Percentiles rank a stretch among this genome's conserved stretches.
Evolutionary conservation across 345 rosid species (phyloP).

Genomic region (Gossypium anomalum): DNA sequence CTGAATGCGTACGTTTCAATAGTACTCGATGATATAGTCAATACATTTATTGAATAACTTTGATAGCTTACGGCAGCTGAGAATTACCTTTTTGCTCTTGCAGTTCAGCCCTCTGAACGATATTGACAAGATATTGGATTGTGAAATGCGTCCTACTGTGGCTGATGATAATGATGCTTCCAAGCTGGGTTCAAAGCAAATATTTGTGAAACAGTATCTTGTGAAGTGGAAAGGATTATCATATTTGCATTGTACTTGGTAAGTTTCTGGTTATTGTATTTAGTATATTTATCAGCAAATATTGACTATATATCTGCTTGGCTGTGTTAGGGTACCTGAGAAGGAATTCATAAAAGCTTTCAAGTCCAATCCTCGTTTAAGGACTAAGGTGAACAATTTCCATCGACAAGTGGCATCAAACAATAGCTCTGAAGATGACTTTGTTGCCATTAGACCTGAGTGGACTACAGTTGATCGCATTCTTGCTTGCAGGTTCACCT

Average conservation of each 20-base stretch:
- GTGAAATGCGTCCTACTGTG: constrained; percentile 91
- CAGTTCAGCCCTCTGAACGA: constrained; percentile 96
- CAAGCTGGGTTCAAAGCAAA: constrained; percentile 58
- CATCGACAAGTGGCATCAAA: constrained; percentile 64
- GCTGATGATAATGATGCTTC: constrained; percentile 66
- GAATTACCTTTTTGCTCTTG: constrained; percentile 26
- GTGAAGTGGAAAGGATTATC: constrained; percentile 99
- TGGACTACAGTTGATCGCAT: constrained; percentile 99
- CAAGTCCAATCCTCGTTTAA: constrained; percentile 87
- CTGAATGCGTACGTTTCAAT: constrained; percentile 69
- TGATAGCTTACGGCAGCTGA: constrained; percentile 20
- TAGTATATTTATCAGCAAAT: neutral
- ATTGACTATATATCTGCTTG: neutral
- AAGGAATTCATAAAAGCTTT: constrained; percentile 86
- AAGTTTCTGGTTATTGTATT: constrained; percentile 16
- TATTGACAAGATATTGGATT: constrained; percentile 89
- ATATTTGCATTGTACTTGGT: constrained; percentile 97
- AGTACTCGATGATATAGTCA: constrained; percentile 2
- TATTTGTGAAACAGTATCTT: constrained; percentile 91
- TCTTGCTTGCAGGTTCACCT: constrained; percentile 77
- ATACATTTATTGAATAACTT: constrained; percentile 6
- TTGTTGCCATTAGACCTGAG: constrained; percentile 87
- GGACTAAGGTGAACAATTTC: constrained; percentile 87
- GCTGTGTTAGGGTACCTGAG: constrained; percentile 75
- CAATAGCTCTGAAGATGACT: constrained; percentile 76